These are phyloP conservation scores for Wickerhamomyces ciferrii DNA, from an alignment of 805 yeast genomes.

Conservation along the genomic window DNA sequence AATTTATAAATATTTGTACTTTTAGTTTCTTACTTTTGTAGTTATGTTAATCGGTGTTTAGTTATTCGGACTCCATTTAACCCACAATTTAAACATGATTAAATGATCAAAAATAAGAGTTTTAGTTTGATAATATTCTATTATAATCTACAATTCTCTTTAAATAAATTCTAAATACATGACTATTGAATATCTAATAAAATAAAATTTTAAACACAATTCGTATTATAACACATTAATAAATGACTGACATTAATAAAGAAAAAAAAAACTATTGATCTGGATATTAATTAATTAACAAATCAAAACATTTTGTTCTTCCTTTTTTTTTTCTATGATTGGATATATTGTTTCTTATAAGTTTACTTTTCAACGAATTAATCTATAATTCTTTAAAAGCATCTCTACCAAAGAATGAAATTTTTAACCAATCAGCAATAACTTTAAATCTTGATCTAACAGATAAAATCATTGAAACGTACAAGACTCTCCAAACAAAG, in stretches of 20 bases:
- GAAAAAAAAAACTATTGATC: no score
- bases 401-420: constrained; percentile 87
- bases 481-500: constrained; percentile 90
- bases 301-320: neutral
- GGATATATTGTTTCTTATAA: no score
- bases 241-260: neutral
- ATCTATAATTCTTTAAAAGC: constrained; percentile 78
- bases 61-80: no score
- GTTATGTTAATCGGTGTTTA: no score
- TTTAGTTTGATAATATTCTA: no score
- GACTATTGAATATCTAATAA: neutral
- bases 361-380: no score
- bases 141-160: neutral
- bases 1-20: no score
- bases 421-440: constrained; percentile 83
- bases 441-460: constrained; percentile 85
- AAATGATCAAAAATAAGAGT: no score
- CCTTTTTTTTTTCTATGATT: neutral
- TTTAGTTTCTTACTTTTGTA: no score
- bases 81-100: no score
- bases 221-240: neutral
- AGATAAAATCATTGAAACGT: constrained; percentile 84
- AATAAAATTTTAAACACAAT: neutral
- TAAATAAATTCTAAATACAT: neutral
- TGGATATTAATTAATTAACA: no score